Base-by-base conservation (phyloP, 805 yeast genomes). In the Wickerhamiella azymoides region DNA sequence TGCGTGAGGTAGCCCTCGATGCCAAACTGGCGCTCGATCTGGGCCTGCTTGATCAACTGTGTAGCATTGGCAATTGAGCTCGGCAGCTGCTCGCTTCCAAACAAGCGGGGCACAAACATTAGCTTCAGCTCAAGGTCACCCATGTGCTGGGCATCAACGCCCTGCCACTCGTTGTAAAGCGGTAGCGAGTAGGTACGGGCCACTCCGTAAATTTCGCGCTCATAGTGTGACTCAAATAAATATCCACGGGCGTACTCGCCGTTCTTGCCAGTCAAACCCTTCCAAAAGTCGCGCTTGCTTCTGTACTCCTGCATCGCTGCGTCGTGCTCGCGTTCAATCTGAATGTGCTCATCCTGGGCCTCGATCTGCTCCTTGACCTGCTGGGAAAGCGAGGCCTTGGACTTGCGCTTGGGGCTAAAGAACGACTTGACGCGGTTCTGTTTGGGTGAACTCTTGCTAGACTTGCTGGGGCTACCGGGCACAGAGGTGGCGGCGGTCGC, bases 191-290 rank as follows among this genome's bases (percentile, higher is more conserved):
- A 76, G 40, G 66, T 68, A 47, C 66, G 64, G 0, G 76, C 66
- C 40, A 64, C 60, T 14, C 84, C 80, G 14, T 71, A 73, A 39
- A 82, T 67, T 26, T 69, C 70, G 17, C 69, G 62, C 54, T 78
- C 78, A 54, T 73, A 72, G 47, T 73, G 74, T 19, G 71, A 70
- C 54, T 81, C 79, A 39, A 72, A 72, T 45, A 88, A 67, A 53
- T 80, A 77, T 45, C 82, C 74, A 55, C 89, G 71, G 8, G 85
- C 95, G 69, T 84, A 86, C 32, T 95, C 84, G 1, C 97, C 97
- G 60, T 85, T 93, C 28, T 70, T 69, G 1, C 96, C 95, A 51
- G 85, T 71, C 46, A 73, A 64, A 28, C 67, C 61, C 28, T 72
- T 73, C 80, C 80, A 67, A 5, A 73, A 46, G 47, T 68, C 70